These are phyloP conservation scores for Lachancea thermotolerans DNA, from an alignment of 805 yeast genomes.

Conservation along the genomic window DNA sequence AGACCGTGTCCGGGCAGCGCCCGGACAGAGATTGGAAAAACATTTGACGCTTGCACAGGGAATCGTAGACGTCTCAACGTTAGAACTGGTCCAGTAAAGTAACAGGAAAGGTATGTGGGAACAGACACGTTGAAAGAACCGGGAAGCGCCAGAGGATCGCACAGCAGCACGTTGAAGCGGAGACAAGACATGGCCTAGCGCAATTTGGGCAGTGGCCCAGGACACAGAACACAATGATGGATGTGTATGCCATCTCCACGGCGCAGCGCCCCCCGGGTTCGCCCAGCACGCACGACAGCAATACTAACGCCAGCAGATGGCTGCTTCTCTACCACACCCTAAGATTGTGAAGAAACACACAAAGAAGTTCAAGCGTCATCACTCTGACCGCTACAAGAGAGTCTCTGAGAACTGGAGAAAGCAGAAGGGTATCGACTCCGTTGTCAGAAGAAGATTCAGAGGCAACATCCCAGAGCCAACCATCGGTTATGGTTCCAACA, in stretches of 20 bases:
- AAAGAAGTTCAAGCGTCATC: constrained; percentile 99
- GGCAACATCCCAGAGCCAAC: constrained; percentile 98
- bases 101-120: constrained; percentile 12
- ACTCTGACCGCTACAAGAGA: constrained; percentile 99
- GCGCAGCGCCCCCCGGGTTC: no score
- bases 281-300: no score
- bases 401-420: constrained; percentile 99
- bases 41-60: constrained; percentile 5
- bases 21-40: constrained; percentile 1
- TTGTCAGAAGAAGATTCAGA: constrained; percentile 99
- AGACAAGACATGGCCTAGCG: no score
- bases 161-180: no score
- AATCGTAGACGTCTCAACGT: constrained; percentile 2
- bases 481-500: constrained; percentile 99
- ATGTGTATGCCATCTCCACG: no score
- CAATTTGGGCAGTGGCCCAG: no score
- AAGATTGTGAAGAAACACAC: constrained; percentile 99
- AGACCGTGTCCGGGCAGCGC: neutral
- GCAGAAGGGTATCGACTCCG: constrained; percentile 99
- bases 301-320: constrained; percentile 48
- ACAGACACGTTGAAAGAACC: neutral
- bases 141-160: neutral
- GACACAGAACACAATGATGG: no score
- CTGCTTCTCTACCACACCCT: constrained; percentile 97
- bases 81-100: constrained; percentile 10